Base-by-base conservation (phyloP, 2,329 filamentous ascomycete species). In the Ophiosphaerella herpotricha region DNA sequence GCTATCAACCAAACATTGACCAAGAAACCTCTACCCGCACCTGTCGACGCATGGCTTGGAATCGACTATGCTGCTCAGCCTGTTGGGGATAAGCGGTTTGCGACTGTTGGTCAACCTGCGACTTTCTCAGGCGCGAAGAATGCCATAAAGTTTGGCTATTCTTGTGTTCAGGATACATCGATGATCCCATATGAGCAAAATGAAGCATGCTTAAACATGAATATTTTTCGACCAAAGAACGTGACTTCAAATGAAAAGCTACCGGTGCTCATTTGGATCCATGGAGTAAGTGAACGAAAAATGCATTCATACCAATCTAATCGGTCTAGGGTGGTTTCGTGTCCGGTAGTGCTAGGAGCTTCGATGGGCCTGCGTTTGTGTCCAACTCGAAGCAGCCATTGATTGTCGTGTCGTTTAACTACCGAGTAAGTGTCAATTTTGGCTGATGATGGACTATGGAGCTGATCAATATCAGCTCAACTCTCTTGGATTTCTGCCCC, bases 41-140 rank as follows among this genome's bases (percentile, higher is more conserved):
- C 67, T 0, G 73, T 79, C 2, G 75, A 79, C 37, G 76, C 77
- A 3, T 79, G 77, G 77, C 66, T 79, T 2, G 77, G 77, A 1
- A 76, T 79, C 24, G 75, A 78, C 57, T 79, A 78, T 37, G 69
- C 77, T 0, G 72, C 75, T 0, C 67, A 67, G 38, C 64, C 64
- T 8, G 39, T 70, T 0, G 75, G 74, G 2, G 66, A 72, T 0
- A 46, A 61, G 4, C 74, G 77, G 0, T 79, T 79, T 36, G 59
- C 61, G 2, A 66, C 71, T 1, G 64, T 76, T 16, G 59, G 68
- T 4, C 71, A 65, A 55, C 75, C 77, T 0, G 46, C 55, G 3
- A 50, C 68, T 1, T 78, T 79, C 34, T 59, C 66, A 1, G 77
- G 75, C 0, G 54, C 71, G 2, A 75, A 67, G 47, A 56, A 60